Conservation (phyloP, 371 early-diverging fungal species). For the Mucor ambiguus region DNA sequence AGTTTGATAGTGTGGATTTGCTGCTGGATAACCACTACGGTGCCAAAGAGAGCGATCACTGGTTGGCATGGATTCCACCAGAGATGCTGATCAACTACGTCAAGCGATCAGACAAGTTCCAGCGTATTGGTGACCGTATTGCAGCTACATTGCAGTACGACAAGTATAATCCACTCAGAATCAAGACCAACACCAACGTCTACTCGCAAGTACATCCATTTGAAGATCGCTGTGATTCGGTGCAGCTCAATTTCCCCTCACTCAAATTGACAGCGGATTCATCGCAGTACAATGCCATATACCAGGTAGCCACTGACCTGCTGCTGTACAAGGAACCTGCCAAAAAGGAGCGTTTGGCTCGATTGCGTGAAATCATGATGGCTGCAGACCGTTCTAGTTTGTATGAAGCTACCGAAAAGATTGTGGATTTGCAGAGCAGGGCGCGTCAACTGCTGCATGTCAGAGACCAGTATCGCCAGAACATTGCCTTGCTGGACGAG, state of each 20-base stretch:
- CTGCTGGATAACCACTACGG: slow-evolving; percentile 49
- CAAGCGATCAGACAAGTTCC: slow-evolving; percentile 49
- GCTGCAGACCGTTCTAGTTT: slow-evolving; percentile 67
- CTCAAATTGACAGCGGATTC: slow-evolving; percentile 66
- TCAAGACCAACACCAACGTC: slow-evolving; percentile 28
- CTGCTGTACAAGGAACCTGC: slow-evolving; percentile 72
- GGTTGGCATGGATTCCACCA: slow-evolving; percentile 87
- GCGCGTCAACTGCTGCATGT: slow-evolving; percentile 47
- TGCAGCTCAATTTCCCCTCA: slow-evolving; percentile 63
- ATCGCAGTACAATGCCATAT: slow-evolving; percentile 61
- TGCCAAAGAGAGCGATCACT: slow-evolving; percentile 49
- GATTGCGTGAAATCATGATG: slow-evolving; percentile 72
- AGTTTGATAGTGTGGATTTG: slow-evolving; percentile 20
- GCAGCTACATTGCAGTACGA: slow-evolving; percentile 69
- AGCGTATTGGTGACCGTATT: slow-evolving; percentile 66
- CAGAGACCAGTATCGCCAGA: slow-evolving; percentile 60
- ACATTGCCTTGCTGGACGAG: slow-evolving; percentile 34
- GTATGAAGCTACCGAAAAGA: slow-evolving; percentile 55
- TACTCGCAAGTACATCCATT: slow-evolving; percentile 20
- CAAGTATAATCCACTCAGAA: slow-evolving; percentile 69
- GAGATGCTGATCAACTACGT: slow-evolving; percentile 63
- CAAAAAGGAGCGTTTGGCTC: slow-evolving; percentile 65
- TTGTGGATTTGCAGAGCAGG: slow-evolving; percentile 57
- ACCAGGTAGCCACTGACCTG: slow-evolving; percentile 67
- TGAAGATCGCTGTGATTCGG: slow-evolving; percentile 50